A percentile compares a stretch with the other conserved stretches of the same genome.
phyloP scores from a whole-genome alignment of 1,139 yeast species.

The Maudiozyma humilis region DNA sequence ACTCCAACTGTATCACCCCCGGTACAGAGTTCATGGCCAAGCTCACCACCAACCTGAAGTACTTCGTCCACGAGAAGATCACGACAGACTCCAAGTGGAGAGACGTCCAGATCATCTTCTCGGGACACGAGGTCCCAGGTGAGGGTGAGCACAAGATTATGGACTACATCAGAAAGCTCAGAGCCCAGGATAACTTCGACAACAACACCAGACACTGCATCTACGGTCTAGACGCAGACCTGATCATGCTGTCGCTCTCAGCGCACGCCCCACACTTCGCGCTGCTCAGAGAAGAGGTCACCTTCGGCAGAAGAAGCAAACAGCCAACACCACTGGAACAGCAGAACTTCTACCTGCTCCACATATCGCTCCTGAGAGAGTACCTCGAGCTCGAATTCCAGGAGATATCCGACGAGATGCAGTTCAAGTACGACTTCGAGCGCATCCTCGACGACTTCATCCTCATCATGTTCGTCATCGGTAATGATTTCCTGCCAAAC shows the following conservation, averaged over 20 bases:
- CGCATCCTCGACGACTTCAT: slow-evolving; percentile 87
- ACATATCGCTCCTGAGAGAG: slow-evolving; percentile 80
- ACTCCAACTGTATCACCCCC: slow-evolving; percentile 92
- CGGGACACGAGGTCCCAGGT: slow-evolving; percentile 98
- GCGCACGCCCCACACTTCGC: slow-evolving; percentile 97
- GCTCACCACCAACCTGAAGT: slow-evolving; percentile 73
- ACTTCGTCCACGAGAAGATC: slow-evolving; percentile 85
- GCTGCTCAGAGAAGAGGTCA: slow-evolving; percentile 88
- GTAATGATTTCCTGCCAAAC: slow-evolving; percentile 97
- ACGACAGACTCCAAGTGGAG: slow-evolving; percentile 91
- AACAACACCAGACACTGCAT: slow-evolving; percentile 91
- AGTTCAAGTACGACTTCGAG: slow-evolving; percentile 78
- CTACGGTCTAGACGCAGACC: slow-evolving; percentile 95
- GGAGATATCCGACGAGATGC: slow-evolving; percentile 53
- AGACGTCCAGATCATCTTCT: slow-evolving; percentile 68
- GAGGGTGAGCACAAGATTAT: slow-evolving; percentile 98
- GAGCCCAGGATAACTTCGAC: slow-evolving; percentile 65
- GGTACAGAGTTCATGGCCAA: slow-evolving; percentile 98
- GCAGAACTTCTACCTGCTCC: slow-evolving; percentile 76
- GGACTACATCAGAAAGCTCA: slow-evolving; percentile 82
- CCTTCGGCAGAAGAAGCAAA: slow-evolving; percentile 58
- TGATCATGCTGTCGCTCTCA: slow-evolving; percentile 92
- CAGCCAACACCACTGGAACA: slow-evolving; percentile 56
- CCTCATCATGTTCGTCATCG: slow-evolving; percentile 85
- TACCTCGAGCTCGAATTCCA: slow-evolving; percentile 80